Conservation (phyloP, 208 protist genomes). For the Angomonas ambiguus region DNA sequence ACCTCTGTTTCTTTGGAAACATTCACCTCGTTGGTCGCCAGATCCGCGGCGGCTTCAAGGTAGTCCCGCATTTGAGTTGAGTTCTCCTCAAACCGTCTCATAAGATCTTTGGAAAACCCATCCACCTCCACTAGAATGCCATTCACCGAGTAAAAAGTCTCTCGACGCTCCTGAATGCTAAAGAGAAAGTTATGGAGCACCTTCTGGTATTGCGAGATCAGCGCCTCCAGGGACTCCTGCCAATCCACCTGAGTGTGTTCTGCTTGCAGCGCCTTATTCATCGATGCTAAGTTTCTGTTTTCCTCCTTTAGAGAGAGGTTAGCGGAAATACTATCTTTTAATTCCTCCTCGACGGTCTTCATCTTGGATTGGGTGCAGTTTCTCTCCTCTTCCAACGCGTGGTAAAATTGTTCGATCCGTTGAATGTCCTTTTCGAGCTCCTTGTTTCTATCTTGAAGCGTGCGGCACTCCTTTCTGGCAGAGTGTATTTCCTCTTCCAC, state of each 20-base stretch:
- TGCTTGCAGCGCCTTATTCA: not conserved
- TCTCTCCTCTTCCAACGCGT: too few relatives aligned
- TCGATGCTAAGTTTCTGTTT: not conserved
- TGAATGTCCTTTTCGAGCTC: not conserved
- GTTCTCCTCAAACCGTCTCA: conserved; percentile 28
- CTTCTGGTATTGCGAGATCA: conserved; percentile 24
- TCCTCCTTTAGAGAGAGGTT: not conserved
- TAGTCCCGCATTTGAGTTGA: conserved; percentile 12
- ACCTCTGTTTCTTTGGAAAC: not conserved
- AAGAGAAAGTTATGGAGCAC: conserved; percentile 27
- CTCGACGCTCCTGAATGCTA: conserved; percentile 21
- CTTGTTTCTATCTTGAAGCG: not conserved
- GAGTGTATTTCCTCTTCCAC: not conserved
- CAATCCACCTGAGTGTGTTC: not conserved
- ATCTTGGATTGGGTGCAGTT: too few relatives aligned
- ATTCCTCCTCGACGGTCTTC: not conserved
- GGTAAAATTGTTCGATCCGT: too few relatives aligned
- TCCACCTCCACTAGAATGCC: conserved; percentile 34
- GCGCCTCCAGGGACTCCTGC: conserved; percentile 17
- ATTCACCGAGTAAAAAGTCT: conserved; percentile 27
- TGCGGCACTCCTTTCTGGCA: not conserved
- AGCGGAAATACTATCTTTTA: not conserved
- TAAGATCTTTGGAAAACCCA: conserved; percentile 25
- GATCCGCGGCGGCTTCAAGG: not conserved
- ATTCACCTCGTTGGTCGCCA: not conserved